Conservation (phyloP, 352 stramenopile genomes). For the Phytopythium kandeliae region DNA sequence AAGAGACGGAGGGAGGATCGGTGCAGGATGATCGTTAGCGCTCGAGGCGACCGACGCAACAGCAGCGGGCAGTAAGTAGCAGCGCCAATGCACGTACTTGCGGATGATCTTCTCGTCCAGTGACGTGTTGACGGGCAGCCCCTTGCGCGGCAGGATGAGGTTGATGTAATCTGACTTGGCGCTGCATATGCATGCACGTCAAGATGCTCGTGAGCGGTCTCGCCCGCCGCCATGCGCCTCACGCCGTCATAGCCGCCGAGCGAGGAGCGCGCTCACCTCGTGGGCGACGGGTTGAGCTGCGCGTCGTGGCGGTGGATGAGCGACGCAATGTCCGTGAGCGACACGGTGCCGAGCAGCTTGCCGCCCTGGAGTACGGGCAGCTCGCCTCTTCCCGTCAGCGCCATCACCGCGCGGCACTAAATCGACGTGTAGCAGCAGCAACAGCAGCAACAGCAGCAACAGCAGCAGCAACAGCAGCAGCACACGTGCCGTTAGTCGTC, state of each 20-base stretch:
- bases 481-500: neutral
- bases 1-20: neutral
- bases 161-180: slow-evolving; percentile 90
- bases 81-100: slow-evolving; percentile 17
- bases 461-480: slow-evolving; percentile 2
- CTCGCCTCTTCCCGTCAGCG: slow-evolving; percentile 58
- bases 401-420: slow-evolving; percentile 79
- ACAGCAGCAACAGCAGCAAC: too few species aligned
- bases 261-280: too few species aligned
- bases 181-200: too few species aligned
- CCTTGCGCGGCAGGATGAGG: slow-evolving; percentile 75
- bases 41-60: neutral
- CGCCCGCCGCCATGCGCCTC: too few species aligned
- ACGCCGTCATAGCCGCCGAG: too few species aligned
- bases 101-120: slow-evolving; percentile 34
- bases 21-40: too few species aligned
- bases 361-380: slow-evolving; percentile 60
- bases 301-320: slow-evolving; percentile 62
- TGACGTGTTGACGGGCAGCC: slow-evolving; percentile 68
- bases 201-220: too few species aligned
- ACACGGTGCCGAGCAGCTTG: slow-evolving; percentile 73
- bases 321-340: slow-evolving; percentile 70
- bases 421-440: too few species aligned
- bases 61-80: neutral
- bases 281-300: slow-evolving; percentile 37